Evolutionary conservation across 345 rosid genomes (phyloP).

Genomic region (Populus pruinosa): DNA sequence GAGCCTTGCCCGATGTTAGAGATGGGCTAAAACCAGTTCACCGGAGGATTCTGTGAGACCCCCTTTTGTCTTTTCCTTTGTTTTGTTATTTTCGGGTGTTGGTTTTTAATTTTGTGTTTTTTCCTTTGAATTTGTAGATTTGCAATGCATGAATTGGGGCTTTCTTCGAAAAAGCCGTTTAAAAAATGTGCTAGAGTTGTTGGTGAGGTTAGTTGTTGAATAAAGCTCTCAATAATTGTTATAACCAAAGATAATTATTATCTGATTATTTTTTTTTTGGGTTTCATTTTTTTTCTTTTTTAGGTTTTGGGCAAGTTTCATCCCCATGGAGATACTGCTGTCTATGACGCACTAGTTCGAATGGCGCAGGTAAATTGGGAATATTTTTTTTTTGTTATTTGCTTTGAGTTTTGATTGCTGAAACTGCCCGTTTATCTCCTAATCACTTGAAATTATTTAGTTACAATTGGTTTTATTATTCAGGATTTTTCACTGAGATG

Average conservation of each 20-base stretch:
- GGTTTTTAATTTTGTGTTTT: background rate
- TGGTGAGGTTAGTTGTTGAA: constrained; percentile 64
- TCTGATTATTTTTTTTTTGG: background rate
- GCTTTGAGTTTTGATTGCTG: background rate
- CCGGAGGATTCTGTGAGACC: constrained; percentile 76
- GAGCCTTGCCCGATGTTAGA: constrained; percentile 90
- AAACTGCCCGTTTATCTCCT: background rate
- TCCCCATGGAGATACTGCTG: constrained; percentile 95
- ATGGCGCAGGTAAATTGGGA: constrained; percentile 82
- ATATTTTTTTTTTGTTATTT: background rate
- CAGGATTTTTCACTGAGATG: constrained; percentile 85
- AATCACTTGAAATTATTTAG: too few relatives aligned
- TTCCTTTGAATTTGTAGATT: constrained; percentile 40
- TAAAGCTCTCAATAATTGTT: background rate
- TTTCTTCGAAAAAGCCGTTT: constrained; percentile 81
- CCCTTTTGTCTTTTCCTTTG: background rate
- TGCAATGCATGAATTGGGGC: constrained; percentile 96
- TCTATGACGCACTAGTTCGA: constrained; percentile 86
- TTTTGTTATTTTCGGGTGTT: background rate
- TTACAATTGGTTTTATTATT: background rate
- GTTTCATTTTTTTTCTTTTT: constrained; percentile 11
- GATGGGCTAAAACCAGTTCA: constrained; percentile 97
- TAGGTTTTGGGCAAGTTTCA: constrained; percentile 97
- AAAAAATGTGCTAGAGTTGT: constrained; percentile 98
- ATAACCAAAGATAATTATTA: background rate